Conservation (phyloP, 495 filamentous ascomycete species). For the Penicillium paradoxum region DNA sequence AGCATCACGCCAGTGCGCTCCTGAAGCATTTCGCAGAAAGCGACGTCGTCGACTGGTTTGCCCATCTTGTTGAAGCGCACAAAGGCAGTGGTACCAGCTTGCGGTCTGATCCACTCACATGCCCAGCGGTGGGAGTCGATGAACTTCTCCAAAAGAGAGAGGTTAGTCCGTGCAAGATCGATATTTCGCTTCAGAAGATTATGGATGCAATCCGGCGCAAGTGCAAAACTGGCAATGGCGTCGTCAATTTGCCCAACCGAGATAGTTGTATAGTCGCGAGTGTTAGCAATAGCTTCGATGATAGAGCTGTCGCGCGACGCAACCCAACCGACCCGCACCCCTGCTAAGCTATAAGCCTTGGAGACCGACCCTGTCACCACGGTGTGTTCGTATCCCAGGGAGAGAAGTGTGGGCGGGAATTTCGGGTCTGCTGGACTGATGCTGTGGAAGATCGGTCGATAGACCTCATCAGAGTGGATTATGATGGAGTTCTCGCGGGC, state of each 20-base stretch:
- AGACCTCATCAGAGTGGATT: conserved; percentile 79
- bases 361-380: conserved; percentile 78
- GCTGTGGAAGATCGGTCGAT: conserved; percentile 82
- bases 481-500: conserved; percentile 59
- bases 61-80: conserved; percentile 64
- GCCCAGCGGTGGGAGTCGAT: conserved; percentile 57
- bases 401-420: conserved; percentile 65
- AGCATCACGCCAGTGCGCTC: conserved; percentile 74
- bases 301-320: conserved; percentile 60
- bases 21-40: conserved; percentile 65
- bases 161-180: conserved; percentile 63
- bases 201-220: conserved; percentile 59
- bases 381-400: conserved; percentile 63
- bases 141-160: conserved; percentile 63
- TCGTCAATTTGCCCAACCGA: conserved; percentile 81
- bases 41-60: conserved; percentile 62
- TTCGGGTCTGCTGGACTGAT: conserved; percentile 51
- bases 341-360: conserved; percentile 82
- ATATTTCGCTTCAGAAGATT: conserved; percentile 65
- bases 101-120: conserved; percentile 70
- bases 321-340: conserved; percentile 80
- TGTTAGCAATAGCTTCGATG: conserved; percentile 58
- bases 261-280: conserved; percentile 82
- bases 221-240: conserved; percentile 68
- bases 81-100: conserved; percentile 79